These are phyloP conservation scores for Pisolithus albus DNA, from an alignment of 768 basidiomycete species.

Conservation along the genomic window DNA sequence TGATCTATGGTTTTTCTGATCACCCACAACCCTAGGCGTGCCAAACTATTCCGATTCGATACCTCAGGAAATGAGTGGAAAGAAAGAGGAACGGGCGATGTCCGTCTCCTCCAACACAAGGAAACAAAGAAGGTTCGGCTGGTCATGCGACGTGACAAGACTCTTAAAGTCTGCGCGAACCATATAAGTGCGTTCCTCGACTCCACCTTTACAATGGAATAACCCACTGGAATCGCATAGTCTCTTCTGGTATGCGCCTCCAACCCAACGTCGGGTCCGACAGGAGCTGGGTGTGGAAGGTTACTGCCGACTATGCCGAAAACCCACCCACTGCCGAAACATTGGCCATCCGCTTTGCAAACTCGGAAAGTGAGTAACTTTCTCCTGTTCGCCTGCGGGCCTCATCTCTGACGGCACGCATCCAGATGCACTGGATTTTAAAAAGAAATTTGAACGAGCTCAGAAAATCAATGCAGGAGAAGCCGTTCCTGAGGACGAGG, in stretches of 20 bases:
- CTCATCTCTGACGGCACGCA: constrained; percentile 28
- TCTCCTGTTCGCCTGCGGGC: background rate
- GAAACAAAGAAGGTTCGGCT: constrained; percentile 87
- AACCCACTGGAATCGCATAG: constrained; percentile 35
- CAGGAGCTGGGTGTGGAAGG: constrained; percentile 99
- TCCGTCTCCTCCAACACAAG: constrained; percentile 85
- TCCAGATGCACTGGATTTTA: constrained; percentile 75
- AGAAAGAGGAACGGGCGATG: constrained; percentile 95
- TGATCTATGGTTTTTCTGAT: constrained; percentile 4
- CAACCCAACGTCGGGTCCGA: constrained; percentile 98
- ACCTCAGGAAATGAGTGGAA: constrained; percentile 83
- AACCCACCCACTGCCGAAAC: constrained; percentile 87
- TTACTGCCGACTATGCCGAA: constrained; percentile 92
- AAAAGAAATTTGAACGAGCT: constrained; percentile 80
- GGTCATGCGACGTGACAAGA: constrained; percentile 99
- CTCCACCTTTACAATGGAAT: background rate
- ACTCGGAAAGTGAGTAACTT: constrained; percentile 74
- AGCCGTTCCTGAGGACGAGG: constrained; percentile 15
- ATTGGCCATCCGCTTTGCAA: constrained; percentile 96
- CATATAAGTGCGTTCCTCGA: constrained; percentile 65
- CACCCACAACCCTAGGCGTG: constrained; percentile 58
- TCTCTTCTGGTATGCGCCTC: constrained; percentile 84
- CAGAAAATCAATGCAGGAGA: constrained; percentile 55
- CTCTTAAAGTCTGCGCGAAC: constrained; percentile 98
- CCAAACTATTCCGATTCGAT: constrained; percentile 97